Evolutionary conservation across 1,139 yeast species (phyloP).

Genomic region (Kluyveromyces marxianus): DNA sequence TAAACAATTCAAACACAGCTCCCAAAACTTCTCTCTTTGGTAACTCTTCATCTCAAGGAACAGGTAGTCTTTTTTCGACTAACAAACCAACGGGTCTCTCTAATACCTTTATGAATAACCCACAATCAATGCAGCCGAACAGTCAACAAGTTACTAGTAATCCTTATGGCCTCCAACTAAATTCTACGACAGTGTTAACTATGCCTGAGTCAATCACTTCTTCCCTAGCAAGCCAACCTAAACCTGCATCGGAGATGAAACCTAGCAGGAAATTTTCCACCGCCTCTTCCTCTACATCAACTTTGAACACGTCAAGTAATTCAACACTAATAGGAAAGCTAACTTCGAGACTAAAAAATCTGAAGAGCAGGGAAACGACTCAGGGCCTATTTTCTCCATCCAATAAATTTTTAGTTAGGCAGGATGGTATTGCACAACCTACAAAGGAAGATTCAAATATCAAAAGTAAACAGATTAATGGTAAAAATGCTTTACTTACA

Average conservation of each 20-base stretch:
- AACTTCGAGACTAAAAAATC: conserved; percentile 28
- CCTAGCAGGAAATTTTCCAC: neutral
- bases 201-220: conserved; percentile 36
- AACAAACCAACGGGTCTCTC: neutral
- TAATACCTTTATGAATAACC: neutral
- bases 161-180: conserved; percentile 28
- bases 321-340: conserved; percentile 31
- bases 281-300: neutral
- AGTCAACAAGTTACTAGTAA: conserved; percentile 8
- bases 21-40: conserved; percentile 10
- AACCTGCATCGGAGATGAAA: conserved; percentile 7
- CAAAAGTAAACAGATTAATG: neutral
- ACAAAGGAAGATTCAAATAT: neutral
- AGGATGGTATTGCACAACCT: conserved; percentile 5
- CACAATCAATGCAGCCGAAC: neutral
- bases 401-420: conserved; percentile 17
- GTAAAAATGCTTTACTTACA: neutral
- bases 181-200: conserved; percentile 24
- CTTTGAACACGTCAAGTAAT: conserved; percentile 14
- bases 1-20: neutral
- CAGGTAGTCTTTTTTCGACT: neutral
- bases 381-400: conserved; percentile 34
- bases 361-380: conserved; percentile 24
- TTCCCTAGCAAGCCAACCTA: conserved; percentile 15
- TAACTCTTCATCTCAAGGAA: conserved; percentile 7